A percentile compares a stretch with the other conserved stretches of the same genome.
Conservation (phyloP, 23 red algal species). For the Gracilaria domingensis region DNA sequence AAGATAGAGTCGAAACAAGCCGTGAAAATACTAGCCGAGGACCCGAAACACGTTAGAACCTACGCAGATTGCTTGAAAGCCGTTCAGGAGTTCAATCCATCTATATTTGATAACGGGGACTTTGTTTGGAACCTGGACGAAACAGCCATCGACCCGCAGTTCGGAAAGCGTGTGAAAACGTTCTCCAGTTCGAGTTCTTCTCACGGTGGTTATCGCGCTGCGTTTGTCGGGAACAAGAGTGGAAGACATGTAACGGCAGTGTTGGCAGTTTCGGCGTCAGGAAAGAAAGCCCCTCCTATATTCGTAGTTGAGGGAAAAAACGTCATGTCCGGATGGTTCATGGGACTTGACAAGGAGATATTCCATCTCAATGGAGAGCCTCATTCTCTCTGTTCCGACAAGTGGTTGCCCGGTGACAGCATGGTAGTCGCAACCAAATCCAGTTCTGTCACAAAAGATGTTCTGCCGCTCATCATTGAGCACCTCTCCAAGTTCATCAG, state of each 20-base stretch:
- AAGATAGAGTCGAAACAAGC: background rate
- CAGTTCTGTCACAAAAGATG: too few species aligned
- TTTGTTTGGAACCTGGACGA: conserved; percentile 23
- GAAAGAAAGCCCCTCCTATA: background rate
- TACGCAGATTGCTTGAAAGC: conserved; percentile 7
- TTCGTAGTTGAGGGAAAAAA: conserved; percentile 26
- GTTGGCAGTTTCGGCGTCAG: conserved; percentile 9
- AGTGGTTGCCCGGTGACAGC: background rate
- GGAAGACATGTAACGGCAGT: conserved; percentile 18
- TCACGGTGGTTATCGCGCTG: background rate
- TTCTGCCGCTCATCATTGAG: background rate
- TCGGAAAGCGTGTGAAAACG: background rate
- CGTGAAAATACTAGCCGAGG: conserved; percentile 2
- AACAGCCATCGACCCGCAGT: background rate
- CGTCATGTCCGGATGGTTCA: background rate
- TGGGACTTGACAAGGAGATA: too few species aligned
- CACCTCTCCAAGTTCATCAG: conserved; percentile 22
- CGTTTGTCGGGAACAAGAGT: too few species aligned
- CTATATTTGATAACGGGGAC: too few species aligned
- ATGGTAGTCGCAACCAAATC: background rate
- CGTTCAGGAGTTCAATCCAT: background rate
- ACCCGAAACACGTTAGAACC: background rate
- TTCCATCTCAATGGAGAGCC: background rate
- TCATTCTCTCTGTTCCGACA: background rate
- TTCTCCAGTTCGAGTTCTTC: background rate